phyloP scores from a whole-genome alignment of 306 rosid genomes.

The Quercus cerris region DNA sequence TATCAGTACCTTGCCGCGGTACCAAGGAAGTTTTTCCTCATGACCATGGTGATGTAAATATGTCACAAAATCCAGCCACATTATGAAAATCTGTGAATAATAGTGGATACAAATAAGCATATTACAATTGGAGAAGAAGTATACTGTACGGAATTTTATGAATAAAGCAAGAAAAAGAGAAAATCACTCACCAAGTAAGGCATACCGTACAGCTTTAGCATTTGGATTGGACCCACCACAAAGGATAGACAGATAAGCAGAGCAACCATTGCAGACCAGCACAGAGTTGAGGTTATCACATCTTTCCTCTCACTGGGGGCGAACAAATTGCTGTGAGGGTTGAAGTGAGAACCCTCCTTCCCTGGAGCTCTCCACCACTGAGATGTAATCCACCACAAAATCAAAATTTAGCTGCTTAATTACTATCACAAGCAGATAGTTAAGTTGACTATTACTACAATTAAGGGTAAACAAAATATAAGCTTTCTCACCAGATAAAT shows the following conservation, averaged over 20 bases:
- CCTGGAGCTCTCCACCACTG: conserved; percentile 98
- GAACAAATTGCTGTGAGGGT: conserved; percentile 73
- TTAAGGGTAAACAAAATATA: not conserved
- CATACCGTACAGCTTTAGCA: conserved; percentile 64
- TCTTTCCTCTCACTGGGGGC: conserved; percentile 56
- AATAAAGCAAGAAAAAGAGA: not conserved
- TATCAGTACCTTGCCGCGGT: conserved; percentile 76
- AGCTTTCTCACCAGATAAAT: conserved; percentile 68
- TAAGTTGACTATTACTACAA: not conserved
- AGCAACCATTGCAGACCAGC: conserved; percentile 66
- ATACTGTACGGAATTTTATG: not conserved
- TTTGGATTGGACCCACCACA: conserved; percentile 45
- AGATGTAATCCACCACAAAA: conserved; percentile 21
- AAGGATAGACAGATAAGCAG: conserved; percentile 44
- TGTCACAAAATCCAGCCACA: conserved; percentile 94
- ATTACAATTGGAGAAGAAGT: not conserved
- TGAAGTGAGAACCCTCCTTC: conserved; percentile 87
- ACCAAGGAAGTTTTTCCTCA: conserved; percentile 89
- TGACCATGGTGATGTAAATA: conserved; percentile 95
- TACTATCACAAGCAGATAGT: not conserved
- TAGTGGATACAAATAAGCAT: not conserved
- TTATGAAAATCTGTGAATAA: conserved; percentile 52
- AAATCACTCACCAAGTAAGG: conserved; percentile 69
- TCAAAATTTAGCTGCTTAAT: not conserved
- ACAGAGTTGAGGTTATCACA: conserved; percentile 62